Base-by-base conservation (phyloP, 1,284 basidiomycete species). In the Phellopilus nigrolimitatus region DNA sequence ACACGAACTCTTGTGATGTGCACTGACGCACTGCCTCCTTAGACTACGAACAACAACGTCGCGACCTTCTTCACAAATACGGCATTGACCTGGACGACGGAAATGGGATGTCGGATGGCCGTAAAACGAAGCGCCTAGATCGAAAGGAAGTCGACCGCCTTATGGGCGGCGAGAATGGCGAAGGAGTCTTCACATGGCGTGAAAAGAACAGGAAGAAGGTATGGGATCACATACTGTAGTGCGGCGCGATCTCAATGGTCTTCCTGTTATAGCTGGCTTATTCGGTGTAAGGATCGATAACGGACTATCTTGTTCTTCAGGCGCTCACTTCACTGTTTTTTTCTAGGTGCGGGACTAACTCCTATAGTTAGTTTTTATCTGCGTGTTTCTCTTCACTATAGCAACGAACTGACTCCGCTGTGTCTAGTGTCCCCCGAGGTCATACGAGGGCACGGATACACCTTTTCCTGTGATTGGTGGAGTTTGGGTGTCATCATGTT, bases 401-500 rank as follows among this genome's bases (percentile, higher is more conserved):
- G 24, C 25, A 46, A n/a, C 34, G 15, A 31, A 25, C 22, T 45
- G 21, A 22, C 57, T 60, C 56, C 61, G 62, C 57, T 64, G 62
- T 64, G 62, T 58, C 61, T 67, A 86, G 89, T 91, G 91, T 93
- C 91, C 8, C 92, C 93, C 27, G 95, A 98, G 66, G 95, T 98
- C 36, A 91, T 99, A 60, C 81, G 93, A 62, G 87, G 88, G 15
- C 85, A 88, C 63, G 95, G 94, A 21, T 98, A 98, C 68, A 85
- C 90, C 42, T 95, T 91, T 68, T 89, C 88, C 30, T 97, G 92
- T 65, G 95, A 98, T 65, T 98, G 94, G 94, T 98, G 95, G 95
- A 93, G 90, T 65, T 76, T 97, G 43, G 94, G 94, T 19, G 88
- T 95, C 49, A 95, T 97, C 64, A 85, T 92, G 80, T 91, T 84